phyloP scores from a whole-genome alignment of 257 asterid genomes.

The Capsicum rhomboideum region DNA sequence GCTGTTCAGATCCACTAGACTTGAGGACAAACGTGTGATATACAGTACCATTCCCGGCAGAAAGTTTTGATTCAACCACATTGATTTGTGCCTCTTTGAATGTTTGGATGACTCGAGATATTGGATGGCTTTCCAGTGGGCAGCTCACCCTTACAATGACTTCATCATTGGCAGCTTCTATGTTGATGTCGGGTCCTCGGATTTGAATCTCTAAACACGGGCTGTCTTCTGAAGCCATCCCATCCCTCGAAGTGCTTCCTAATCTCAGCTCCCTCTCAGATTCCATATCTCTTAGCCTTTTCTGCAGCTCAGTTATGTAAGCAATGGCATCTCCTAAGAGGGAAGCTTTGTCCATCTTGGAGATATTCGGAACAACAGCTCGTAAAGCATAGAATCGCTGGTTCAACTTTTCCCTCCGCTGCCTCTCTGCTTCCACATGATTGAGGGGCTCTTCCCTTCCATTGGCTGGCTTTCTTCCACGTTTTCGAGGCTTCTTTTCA shows the following conservation, averaged over 20 bases:
- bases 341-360: constrained; percentile 97
- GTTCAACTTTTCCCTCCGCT: constrained; percentile 78
- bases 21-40: constrained; percentile 73
- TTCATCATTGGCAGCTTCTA: constrained; percentile 32
- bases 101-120: constrained; percentile 51
- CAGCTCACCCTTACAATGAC: constrained; percentile 55
- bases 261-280: constrained; percentile 30
- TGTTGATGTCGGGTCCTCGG: constrained; percentile 24
- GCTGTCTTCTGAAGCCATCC: constrained; percentile 23
- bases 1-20: constrained; percentile 48
- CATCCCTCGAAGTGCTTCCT: constrained; percentile 36
- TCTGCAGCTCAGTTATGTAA: constrained; percentile 83
- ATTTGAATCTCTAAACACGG: constrained; percentile 18
- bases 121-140: constrained; percentile 62
- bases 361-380: constrained; percentile 81
- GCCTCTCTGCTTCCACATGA: constrained; percentile 90
- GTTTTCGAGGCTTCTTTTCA: constrained; percentile 69
- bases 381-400: constrained; percentile 79
- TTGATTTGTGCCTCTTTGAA: constrained; percentile 47
- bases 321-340: constrained; percentile 88
- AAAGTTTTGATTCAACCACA: constrained; percentile 51
- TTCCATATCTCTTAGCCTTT: constrained; percentile 71
- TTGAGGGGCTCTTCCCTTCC: constrained; percentile 88
- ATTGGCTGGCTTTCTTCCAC: constrained; percentile 85
- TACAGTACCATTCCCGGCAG: constrained; percentile 45